A percentile compares a stretch with the other conserved stretches of the same genome.
Evolutionary conservation across 2,329 filamentous ascomycete genomes (phyloP).

Genomic region (Colletotrichum chrysophilum): DNA sequence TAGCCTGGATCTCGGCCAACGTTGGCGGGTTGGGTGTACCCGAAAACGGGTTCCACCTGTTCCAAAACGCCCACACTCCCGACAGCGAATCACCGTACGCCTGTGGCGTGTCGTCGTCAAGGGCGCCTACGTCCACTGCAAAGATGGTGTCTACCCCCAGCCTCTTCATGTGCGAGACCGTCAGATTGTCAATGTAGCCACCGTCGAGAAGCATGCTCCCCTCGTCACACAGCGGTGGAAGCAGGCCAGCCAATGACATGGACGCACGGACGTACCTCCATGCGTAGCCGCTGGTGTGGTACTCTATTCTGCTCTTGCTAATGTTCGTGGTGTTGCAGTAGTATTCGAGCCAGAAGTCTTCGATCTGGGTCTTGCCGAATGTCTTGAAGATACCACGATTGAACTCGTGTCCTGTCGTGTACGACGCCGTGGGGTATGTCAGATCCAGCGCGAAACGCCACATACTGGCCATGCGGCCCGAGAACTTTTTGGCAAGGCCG

Average conservation of each 20-base stretch:
- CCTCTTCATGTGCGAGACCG: conserved; percentile 95
- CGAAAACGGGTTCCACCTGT: conserved; percentile 97
- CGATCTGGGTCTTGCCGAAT: conserved; percentile 95
- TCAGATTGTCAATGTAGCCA: conserved; percentile 96
- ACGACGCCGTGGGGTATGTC: conserved; percentile 95
- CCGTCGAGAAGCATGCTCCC: conserved; percentile 96
- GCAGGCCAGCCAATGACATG: conserved; percentile 91
- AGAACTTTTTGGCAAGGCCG: conserved; percentile 94
- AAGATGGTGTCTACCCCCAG: conserved; percentile 94
- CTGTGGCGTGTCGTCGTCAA: conserved; percentile 93
- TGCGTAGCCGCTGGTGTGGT: conserved; percentile 94
- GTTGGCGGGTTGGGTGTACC: conserved; percentile 90
- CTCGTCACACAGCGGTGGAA: conserved; percentile 95
- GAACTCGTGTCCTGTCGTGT: conserved; percentile 98
- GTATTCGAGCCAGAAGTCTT: conserved; percentile 98
- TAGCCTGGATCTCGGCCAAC: conserved; percentile 91
- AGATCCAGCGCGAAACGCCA: conserved; percentile 98
- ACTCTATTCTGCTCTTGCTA: conserved; percentile 88
- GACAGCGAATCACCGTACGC: conserved; percentile 92
- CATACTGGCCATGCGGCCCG: conserved; percentile 97
- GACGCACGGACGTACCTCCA: conserved; percentile 97
- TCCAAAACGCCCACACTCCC: conserved; percentile 92
- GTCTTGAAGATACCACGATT: conserved; percentile 99
- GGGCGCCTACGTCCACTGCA: conserved; percentile 89
- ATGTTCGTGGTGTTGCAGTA: conserved; percentile 99